These are phyloP conservation scores for Rhodotorula mucilaginosa DNA, from an alignment of 1,284 basidiomycete genomes.

Conservation along the genomic window DNA sequence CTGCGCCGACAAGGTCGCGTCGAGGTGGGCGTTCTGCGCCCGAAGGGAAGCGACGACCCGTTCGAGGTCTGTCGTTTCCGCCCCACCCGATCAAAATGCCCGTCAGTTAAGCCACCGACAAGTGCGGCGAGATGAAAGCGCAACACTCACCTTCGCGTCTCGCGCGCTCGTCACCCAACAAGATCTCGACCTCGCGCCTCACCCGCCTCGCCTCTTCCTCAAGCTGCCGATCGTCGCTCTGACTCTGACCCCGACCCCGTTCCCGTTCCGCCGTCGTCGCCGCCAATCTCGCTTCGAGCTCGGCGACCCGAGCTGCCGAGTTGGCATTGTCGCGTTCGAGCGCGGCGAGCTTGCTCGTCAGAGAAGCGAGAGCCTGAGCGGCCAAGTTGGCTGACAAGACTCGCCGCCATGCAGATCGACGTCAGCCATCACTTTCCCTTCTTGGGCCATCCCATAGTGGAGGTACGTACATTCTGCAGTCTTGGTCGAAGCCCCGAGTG, in stretches of 20 bases:
- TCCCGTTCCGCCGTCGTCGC: not conserved
- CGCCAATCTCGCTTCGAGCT: constrained; percentile 35
- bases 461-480: constrained; percentile 13
- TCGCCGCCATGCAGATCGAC: not conserved
- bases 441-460: not conserved
- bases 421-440: not conserved
- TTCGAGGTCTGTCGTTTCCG: constrained; percentile 4
- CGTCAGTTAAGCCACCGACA: not conserved
- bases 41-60: constrained; percentile 3
- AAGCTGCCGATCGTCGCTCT: not conserved
- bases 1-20: constrained; percentile 10
- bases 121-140: too few relatives aligned
- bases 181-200: not conserved
- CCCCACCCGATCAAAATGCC: too few relatives aligned
- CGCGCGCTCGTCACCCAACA: constrained; percentile 8
- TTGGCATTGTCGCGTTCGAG: constrained; percentile 41
- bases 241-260: not conserved
- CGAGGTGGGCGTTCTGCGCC: constrained; percentile 22
- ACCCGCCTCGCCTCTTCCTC: not conserved
- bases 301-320: constrained; percentile 35
- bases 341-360: constrained; percentile 18
- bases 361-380: constrained; percentile 11
- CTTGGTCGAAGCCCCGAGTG: not conserved
- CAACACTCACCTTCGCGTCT: not conserved
- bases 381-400: constrained; percentile 18